phyloP scores from a whole-genome alignment of 805 yeast genomes.

The Metschnikowia gruessii region DNA sequence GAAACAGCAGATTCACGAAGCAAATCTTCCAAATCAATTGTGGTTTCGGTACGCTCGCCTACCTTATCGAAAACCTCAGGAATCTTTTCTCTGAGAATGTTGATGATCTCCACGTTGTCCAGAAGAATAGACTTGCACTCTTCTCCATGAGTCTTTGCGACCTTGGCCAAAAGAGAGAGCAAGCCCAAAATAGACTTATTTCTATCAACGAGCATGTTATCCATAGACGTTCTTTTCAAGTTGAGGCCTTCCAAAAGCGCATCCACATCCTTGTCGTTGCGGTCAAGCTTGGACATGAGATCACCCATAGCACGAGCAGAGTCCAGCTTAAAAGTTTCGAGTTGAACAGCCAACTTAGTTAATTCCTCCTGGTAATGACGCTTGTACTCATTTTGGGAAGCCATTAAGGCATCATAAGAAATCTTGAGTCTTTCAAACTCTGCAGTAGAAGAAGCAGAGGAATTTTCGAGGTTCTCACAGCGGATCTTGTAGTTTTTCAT shows the following conservation, averaged over 20 bases:
- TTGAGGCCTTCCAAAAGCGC: slow-evolving; percentile 48
- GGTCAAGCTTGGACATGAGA: slow-evolving; percentile 36
- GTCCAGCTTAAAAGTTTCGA: slow-evolving; percentile 37
- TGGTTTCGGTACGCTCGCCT: slow-evolving; percentile 25
- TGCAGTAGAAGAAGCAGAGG: slow-evolving; percentile 41
- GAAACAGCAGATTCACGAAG: slow-evolving; percentile 34
- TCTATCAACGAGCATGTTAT: slow-evolving; percentile 46
- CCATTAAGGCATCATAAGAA: slow-evolving; percentile 56
- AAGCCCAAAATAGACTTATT: slow-evolving; percentile 44
- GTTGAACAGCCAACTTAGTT: slow-evolving; percentile 31
- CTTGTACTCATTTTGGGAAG: slow-evolving; percentile 52
- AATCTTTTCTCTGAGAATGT: slow-evolving; percentile 33
- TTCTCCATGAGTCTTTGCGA: slow-evolving; percentile 48
- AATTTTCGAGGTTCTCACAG: slow-evolving; percentile 46
- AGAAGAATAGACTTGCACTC: slow-evolving; percentile 44
- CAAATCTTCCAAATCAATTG: slow-evolving; percentile 35
- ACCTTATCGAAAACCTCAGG: slow-evolving; percentile 36
- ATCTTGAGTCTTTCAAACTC: slow-evolving; percentile 56
- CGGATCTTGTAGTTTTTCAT: slow-evolving; percentile 50
- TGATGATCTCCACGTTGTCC: slow-evolving; percentile 47
- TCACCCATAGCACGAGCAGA: slow-evolving; percentile 34
- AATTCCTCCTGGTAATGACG: slow-evolving; percentile 46
- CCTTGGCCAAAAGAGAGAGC: slow-evolving; percentile 42
- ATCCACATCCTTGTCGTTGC: slow-evolving; percentile 49
- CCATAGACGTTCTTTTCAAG: slow-evolving; percentile 48